Evolutionary conservation across 2,329 filamentous ascomycete genomes (phyloP).

Genomic region (Thielaviopsis ethacetica): DNA sequence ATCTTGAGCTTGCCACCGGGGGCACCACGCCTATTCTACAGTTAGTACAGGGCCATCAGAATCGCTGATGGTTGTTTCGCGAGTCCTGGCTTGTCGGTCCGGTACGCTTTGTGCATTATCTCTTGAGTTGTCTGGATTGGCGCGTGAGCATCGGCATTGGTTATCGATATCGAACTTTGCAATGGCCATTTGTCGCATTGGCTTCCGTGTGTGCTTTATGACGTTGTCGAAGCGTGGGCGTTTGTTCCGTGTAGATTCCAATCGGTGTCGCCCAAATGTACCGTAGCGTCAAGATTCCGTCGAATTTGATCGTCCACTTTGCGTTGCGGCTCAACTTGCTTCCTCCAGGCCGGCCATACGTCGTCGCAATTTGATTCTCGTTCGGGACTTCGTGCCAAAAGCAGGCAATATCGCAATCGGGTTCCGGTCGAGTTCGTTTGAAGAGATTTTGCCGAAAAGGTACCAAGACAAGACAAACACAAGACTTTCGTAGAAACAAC

Average conservation of each 20-base stretch:
- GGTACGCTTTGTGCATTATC: not conserved
- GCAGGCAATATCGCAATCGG: not conserved
- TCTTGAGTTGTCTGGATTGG: not conserved
- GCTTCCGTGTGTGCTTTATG: no score
- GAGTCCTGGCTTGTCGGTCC: slow-evolving; percentile 5
- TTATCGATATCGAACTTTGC: not conserved
- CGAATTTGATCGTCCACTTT: not conserved
- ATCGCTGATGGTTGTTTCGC: not conserved
- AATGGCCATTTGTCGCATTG: not conserved
- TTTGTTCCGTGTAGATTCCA: no score
- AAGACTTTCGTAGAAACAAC: not conserved
- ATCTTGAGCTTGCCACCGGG: slow-evolving; percentile 99
- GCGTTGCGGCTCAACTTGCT: not conserved
- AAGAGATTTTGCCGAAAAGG: not conserved
- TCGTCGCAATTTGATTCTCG: not conserved
- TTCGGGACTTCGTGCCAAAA: not conserved
- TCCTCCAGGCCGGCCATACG: not conserved
- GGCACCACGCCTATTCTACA: slow-evolving; percentile 54
- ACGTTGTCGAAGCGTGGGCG: no score
- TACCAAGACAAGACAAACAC: not conserved
- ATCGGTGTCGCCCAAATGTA: no score
- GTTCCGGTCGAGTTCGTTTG: not conserved
- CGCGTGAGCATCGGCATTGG: not conserved
- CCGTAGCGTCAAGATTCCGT: not conserved
- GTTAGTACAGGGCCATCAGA: slow-evolving; percentile 19